These are phyloP conservation scores for Candida khao-thaluensis DNA, from an alignment of 805 yeast genomes.

Conservation along the genomic window DNA sequence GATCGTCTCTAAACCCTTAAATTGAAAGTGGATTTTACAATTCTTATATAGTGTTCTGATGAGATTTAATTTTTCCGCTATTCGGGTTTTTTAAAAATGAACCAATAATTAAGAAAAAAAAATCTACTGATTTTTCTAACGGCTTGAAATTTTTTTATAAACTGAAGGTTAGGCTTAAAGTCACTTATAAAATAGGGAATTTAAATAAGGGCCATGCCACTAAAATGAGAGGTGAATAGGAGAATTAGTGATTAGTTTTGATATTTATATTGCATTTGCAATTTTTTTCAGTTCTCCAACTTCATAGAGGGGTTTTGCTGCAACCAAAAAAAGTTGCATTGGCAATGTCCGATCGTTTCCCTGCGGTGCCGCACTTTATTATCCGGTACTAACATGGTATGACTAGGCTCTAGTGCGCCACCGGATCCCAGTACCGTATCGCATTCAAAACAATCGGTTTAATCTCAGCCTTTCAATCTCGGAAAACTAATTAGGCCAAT, in stretches of 20 bases:
- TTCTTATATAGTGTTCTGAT: conserved; percentile 4
- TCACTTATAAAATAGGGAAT: too few relatives aligned
- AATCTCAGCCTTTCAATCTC: conserved; percentile 4
- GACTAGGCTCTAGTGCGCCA: too few relatives aligned
- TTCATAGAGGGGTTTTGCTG: conserved; percentile 1
- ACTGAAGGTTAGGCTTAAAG: too few relatives aligned
- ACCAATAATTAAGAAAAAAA: conserved; percentile 8
- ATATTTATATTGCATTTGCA: conserved; percentile 1
- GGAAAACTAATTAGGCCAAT: conserved; percentile 4
- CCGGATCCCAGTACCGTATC: too few relatives aligned
- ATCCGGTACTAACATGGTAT: too few relatives aligned
- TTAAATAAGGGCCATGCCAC: too few relatives aligned
- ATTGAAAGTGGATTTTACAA: conserved; percentile 1
- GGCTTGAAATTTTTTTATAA: background rate
- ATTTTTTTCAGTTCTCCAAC: conserved; percentile 2
- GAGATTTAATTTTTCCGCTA: conserved; percentile 9
- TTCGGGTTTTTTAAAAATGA: conserved; percentile 10
- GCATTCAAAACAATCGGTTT: too few relatives aligned
- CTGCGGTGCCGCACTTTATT: too few relatives aligned
- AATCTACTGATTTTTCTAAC: too few relatives aligned
- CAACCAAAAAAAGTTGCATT: conserved; percentile 2
- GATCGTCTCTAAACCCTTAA: too few relatives aligned
- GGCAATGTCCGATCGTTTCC: too few relatives aligned
- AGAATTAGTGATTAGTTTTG: background rate
- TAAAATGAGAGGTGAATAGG: too few relatives aligned